A percentile compares a stretch with the other conserved stretches of the same genome.
phyloP scores from a whole-genome alignment of 164 flowering plant genomes.

The Nymphaea colorata region DNA sequence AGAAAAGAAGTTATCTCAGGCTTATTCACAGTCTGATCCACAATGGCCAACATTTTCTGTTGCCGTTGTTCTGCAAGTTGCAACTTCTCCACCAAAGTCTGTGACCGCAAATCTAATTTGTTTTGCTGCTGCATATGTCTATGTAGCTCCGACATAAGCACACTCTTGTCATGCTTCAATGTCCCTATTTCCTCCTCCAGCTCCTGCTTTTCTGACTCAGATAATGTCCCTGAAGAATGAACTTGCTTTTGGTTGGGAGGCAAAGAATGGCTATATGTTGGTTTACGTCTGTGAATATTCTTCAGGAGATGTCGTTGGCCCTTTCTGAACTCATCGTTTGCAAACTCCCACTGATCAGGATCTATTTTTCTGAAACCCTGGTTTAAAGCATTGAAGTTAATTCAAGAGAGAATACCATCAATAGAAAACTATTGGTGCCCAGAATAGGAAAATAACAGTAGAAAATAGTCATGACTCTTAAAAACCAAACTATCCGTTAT shows the following conservation, averaged over 20 bases:
- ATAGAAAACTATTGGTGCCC: background rate
- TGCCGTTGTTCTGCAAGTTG: constrained; percentile 36
- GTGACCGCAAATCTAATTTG: constrained; percentile 26
- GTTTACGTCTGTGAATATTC: constrained; percentile 74
- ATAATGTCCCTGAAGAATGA: constrained; percentile 14
- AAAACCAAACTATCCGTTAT: too few species aligned
- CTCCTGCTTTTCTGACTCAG: constrained; percentile 42
- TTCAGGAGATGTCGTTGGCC: constrained; percentile 57
- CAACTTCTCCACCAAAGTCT: constrained; percentile 27
- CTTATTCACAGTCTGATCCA: constrained; percentile 32
- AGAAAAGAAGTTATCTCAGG: constrained; percentile 28
- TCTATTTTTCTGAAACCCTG: constrained; percentile 83
- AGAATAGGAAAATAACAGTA: too few species aligned
- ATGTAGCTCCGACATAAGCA: constrained; percentile 36
- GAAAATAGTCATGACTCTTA: too few species aligned
- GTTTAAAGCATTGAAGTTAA: background rate
- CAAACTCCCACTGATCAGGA: constrained; percentile 91
- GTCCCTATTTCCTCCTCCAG: constrained; percentile 44
- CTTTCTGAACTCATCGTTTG: constrained; percentile 65
- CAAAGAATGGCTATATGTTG: constrained; percentile 66
- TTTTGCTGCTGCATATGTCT: constrained; percentile 28
- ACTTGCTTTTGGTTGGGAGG: constrained; percentile 19
- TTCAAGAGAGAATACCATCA: background rate
- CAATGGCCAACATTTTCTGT: constrained; percentile 22
- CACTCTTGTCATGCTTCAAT: constrained; percentile 40